phyloP scores from a whole-genome alignment of 2,329 filamentous ascomycete species.

The Diplodia intermedia region DNA sequence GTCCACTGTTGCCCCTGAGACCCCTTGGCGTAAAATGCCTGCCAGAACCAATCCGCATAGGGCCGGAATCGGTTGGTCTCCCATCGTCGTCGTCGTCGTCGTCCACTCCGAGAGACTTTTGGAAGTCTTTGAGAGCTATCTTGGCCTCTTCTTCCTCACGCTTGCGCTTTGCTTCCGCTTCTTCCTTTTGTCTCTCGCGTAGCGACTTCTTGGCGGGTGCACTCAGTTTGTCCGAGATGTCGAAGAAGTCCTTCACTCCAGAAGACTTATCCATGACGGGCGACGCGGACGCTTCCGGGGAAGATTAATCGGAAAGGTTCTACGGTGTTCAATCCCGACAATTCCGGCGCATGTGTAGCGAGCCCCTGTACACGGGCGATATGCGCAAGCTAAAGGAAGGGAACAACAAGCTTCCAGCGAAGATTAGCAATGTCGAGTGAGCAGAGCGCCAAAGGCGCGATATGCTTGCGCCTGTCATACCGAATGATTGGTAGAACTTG shows the following conservation, averaged over 20 bases:
- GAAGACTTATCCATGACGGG: slow-evolving; percentile 24
- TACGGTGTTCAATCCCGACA: background rate
- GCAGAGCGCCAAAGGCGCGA: background rate
- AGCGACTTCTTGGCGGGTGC: slow-evolving; percentile 83
- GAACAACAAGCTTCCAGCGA: background rate
- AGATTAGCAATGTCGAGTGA: background rate
- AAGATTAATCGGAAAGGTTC: background rate
- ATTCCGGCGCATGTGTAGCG: background rate
- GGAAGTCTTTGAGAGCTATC: slow-evolving; percentile 84
- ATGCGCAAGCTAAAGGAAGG: background rate
- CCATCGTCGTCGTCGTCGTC: slow-evolving; percentile 47
- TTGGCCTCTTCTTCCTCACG: slow-evolving; percentile 87
- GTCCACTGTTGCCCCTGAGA: slow-evolving; percentile 55
- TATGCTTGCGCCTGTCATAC: slow-evolving; percentile 1
- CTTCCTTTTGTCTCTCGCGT: slow-evolving; percentile 87
- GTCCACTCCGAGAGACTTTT: slow-evolving; percentile 75
- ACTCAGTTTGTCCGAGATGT: slow-evolving; percentile 78
- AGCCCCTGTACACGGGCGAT: background rate
- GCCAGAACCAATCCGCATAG: slow-evolving; percentile 16
- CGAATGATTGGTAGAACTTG: background rate
- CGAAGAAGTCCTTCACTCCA: slow-evolving; percentile 64
- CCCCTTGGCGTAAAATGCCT: slow-evolving; percentile 65
- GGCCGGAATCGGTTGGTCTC: slow-evolving; percentile 34
- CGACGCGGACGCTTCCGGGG: too few relatives aligned
- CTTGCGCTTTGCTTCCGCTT: slow-evolving; percentile 85